Conservation (phyloP, 306 rosid genomes). For the Vigna hirtella region DNA sequence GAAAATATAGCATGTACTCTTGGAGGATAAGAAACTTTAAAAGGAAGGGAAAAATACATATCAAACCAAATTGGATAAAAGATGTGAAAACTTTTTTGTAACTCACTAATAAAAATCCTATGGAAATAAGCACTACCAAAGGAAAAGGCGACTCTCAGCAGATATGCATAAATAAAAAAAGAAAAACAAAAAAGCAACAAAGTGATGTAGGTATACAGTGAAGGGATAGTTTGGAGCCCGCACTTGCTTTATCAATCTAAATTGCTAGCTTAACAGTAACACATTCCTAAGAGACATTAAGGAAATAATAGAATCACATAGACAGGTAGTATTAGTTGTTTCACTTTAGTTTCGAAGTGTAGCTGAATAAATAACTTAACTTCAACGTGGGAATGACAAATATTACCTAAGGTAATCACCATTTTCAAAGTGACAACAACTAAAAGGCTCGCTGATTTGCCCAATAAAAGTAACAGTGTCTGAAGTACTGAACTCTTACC, state of each 20-base stretch:
- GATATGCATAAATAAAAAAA: constrained; percentile 33
- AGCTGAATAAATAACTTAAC: constrained; percentile 11
- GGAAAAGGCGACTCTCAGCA: neutral
- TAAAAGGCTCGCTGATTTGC: constrained; percentile 27
- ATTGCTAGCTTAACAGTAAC: constrained; percentile 27
- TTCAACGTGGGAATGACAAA: constrained; percentile 31
- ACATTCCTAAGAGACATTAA: constrained; percentile 24
- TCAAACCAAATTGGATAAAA: constrained; percentile 15
- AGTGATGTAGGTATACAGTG: neutral
- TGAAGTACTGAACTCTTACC: constrained; percentile 58
- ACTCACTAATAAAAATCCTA: constrained; percentile 13
- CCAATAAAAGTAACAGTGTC: constrained; percentile 34
- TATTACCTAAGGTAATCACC: constrained; percentile 24
- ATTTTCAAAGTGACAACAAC: constrained; percentile 34
- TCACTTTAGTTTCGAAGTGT: constrained; percentile 30
- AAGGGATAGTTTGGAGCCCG: constrained; percentile 24
- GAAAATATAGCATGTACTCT: constrained; percentile 22
- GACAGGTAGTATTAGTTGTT: constrained; percentile 5
- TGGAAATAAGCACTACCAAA: constrained; percentile 16
- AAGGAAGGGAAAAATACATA: neutral
- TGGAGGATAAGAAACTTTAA: constrained; percentile 24
- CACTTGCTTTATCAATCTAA: constrained; percentile 32
- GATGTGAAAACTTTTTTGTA: constrained; percentile 4
- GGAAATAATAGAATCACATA: constrained; percentile 23
- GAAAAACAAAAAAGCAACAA: constrained; percentile 29